Evolutionary conservation across 495 filamentous ascomycete species (phyloP).

Genomic region (Penicillium paradoxum): DNA sequence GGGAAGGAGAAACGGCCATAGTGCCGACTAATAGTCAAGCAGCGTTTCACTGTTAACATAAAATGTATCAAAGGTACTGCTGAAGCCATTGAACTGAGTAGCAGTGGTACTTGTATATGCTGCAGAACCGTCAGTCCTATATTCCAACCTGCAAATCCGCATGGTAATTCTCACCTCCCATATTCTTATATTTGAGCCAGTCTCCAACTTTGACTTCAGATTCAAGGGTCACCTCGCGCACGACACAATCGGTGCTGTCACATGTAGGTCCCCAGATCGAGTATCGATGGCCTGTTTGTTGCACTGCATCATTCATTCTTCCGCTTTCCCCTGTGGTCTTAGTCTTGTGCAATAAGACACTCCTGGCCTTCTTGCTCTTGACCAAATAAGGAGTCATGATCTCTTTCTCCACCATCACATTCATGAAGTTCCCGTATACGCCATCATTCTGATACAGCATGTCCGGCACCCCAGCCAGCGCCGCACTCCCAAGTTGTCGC

Average conservation of each 20-base stretch:
- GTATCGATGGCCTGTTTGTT: constrained; percentile 13
- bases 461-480: constrained; percentile 10
- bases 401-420: constrained; percentile 24
- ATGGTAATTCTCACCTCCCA: constrained; percentile 24
- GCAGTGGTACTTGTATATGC: constrained; percentile 26
- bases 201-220: constrained; percentile 27
- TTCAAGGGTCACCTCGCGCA: constrained; percentile 11
- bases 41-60: constrained; percentile 17
- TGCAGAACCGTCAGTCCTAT: neutral
- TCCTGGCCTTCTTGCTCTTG: neutral
- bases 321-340: neutral
- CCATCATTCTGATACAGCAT: constrained; percentile 38
- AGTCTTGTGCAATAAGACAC: neutral
- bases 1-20: neutral
- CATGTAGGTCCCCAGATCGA: constrained; percentile 37
- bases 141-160: neutral
- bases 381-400: constrained; percentile 13
- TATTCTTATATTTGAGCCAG: constrained; percentile 32
- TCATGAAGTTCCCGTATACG: constrained; percentile 32
- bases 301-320: neutral
- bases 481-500: constrained; percentile 13
- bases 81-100: constrained; percentile 31
- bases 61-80: constrained; percentile 6
- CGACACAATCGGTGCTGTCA: constrained; percentile 29
- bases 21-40: neutral